phyloP scores from a whole-genome alignment of 163 green algal genomes.

The Coccomyxa subellipsoidea region DNA sequence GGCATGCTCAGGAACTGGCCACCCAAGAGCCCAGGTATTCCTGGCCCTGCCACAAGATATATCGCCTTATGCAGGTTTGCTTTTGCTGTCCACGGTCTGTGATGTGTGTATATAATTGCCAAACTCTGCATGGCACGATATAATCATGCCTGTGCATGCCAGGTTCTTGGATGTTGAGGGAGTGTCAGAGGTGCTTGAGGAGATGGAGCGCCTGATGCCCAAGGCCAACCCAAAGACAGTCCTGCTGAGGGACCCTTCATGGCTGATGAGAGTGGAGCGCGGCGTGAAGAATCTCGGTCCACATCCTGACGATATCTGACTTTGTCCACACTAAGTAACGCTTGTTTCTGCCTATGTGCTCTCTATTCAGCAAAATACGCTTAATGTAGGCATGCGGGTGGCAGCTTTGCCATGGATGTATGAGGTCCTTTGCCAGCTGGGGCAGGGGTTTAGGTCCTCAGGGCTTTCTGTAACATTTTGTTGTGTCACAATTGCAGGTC shows the following conservation, averaged over 20 bases:
- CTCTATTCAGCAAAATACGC: too few species aligned
- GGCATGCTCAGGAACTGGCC: neutral
- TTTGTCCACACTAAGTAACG: neutral
- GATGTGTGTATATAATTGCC: neutral
- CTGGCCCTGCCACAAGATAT: too few species aligned
- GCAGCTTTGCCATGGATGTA: too few species aligned
- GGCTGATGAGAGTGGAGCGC: slow-evolving; percentile 32
- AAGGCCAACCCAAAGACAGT: slow-evolving; percentile 16
- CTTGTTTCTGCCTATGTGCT: neutral
- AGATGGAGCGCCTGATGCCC: slow-evolving; percentile 39
- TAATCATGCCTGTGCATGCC: neutral
- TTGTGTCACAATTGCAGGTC: too few species aligned
- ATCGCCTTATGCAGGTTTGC: too few species aligned
- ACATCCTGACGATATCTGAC: slow-evolving; percentile 24
- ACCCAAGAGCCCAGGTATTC: neutral
- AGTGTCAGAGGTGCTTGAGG: slow-evolving; percentile 34
- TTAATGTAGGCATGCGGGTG: too few species aligned
- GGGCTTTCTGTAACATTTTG: too few species aligned
- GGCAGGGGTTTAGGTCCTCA: too few species aligned
- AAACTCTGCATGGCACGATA: neutral
- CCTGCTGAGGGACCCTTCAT: slow-evolving; percentile 30
- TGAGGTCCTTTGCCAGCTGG: too few species aligned
- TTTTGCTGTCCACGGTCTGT: neutral
- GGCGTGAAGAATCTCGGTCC: slow-evolving; percentile 31
- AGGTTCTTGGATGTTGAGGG: slow-evolving; percentile 36